These are phyloP conservation scores for Themeda triandra DNA, from an alignment of 176 grass and related monocot genomes.

Conservation along the genomic window DNA sequence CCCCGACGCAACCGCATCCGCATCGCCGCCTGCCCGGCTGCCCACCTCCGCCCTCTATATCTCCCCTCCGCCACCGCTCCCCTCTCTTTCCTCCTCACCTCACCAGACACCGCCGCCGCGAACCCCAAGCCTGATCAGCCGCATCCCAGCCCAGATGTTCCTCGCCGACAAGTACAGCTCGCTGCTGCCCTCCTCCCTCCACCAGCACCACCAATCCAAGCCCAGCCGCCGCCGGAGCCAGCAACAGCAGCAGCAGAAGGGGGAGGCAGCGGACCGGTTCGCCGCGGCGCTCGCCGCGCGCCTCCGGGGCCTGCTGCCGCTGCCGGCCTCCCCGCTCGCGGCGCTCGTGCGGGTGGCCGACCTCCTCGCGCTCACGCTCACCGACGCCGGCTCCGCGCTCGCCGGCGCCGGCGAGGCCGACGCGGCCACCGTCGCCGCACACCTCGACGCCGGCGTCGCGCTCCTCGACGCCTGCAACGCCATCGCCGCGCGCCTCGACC, in stretches of 20 bases:
- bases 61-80: neutral
- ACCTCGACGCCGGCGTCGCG: slow-evolving; percentile 48
- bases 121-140: neutral
- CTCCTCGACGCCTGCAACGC: slow-evolving; percentile 78
- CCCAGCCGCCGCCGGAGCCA: neutral
- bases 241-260: neutral
- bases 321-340: slow-evolving; percentile 32
- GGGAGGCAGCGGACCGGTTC: neutral
- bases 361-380: slow-evolving; percentile 56
- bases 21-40: neutral
- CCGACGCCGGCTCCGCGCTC: slow-evolving; percentile 25
- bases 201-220: neutral
- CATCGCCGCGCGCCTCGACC: slow-evolving; percentile 44
- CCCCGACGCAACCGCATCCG: slow-evolving; percentile 19
- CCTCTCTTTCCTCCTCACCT: neutral
- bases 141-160: slow-evolving; percentile 45
- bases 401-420: neutral
- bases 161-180: slow-evolving; percentile 59
- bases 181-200: slow-evolving; percentile 21
- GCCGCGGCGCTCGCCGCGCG: slow-evolving; percentile 37
- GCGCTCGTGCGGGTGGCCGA: slow-evolving; percentile 37
- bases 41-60: neutral
- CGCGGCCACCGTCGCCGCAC: slow-evolving; percentile 27
- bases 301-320: slow-evolving; percentile 31
- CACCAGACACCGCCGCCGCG: neutral